Conservation (phyloP, 352 stramenopile genomes). For the Thraustochytrium sp. region DNA sequence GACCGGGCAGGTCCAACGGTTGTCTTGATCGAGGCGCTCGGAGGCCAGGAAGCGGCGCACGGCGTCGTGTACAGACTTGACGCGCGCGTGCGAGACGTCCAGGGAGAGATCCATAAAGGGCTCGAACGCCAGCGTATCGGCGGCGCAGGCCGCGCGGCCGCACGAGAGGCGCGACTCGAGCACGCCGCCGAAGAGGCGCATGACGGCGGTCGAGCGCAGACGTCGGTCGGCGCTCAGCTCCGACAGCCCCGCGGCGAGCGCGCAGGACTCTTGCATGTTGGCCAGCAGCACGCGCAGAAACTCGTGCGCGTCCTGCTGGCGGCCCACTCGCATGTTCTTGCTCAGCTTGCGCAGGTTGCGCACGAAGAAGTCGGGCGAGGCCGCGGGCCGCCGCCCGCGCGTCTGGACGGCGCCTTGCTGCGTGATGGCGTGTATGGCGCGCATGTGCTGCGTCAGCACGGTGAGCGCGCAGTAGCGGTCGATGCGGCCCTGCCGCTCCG, state of each 20-base stretch:
- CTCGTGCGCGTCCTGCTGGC: constrained; percentile 82
- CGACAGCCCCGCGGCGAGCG: constrained; percentile 67
- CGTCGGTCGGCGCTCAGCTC: constrained; percentile 57
- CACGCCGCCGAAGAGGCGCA: constrained; percentile 73
- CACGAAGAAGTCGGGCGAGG: constrained; percentile 70
- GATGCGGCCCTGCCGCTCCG: constrained; percentile 56
- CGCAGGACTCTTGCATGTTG: constrained; percentile 68
- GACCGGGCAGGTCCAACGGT: constrained; percentile 73
- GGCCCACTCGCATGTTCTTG: constrained; percentile 72
- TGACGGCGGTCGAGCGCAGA: constrained; percentile 67
- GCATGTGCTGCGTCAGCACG: constrained; percentile 60
- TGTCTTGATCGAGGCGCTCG: constrained; percentile 70
- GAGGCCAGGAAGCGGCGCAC: constrained; percentile 70
- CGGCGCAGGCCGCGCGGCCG: constrained; percentile 69
- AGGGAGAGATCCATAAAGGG: constrained; percentile 79
- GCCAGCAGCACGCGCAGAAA: constrained; percentile 79
- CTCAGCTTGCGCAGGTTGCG: constrained; percentile 74
- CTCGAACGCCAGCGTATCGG: constrained; percentile 61
- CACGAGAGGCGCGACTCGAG: constrained; percentile 74
- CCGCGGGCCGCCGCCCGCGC: constrained; percentile 49
- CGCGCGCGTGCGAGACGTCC: constrained; percentile 64
- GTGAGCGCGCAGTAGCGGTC: constrained; percentile 58
- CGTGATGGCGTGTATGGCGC: constrained; percentile 46
- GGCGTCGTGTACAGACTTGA: constrained; percentile 65
- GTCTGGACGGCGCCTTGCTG: not conserved